These are phyloP conservation scores for Mycena vulgaris DNA, from an alignment of 768 basidiomycete species.

Conservation along the genomic window DNA sequence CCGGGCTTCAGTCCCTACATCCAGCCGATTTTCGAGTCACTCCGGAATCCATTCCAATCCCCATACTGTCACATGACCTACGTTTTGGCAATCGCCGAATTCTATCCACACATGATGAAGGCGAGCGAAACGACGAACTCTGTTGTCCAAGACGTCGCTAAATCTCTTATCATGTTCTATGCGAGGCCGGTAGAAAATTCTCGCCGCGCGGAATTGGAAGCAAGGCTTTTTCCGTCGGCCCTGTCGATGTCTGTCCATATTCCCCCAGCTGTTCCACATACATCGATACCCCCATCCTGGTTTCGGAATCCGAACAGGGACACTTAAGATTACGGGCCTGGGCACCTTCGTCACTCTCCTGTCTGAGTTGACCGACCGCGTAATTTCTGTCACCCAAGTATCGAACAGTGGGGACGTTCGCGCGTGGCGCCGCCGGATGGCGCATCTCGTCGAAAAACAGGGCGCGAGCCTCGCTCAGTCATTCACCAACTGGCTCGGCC, in stretches of 20 bases:
- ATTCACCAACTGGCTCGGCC: slow-evolving; percentile 1
- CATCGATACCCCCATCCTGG: not conserved
- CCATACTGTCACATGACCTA: slow-evolving; percentile 8
- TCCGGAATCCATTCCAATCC: slow-evolving; percentile 11
- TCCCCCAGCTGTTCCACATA: not conserved
- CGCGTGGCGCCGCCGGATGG: slow-evolving; percentile 6
- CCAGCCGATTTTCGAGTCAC: slow-evolving; percentile 14
- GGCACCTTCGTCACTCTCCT: not conserved
- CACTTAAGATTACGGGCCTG: not conserved
- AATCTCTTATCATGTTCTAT: slow-evolving; percentile 16
- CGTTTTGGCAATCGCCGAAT: not conserved
- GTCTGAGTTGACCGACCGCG: not conserved
- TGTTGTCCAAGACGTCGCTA: slow-evolving; percentile 4
- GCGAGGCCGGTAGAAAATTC: not conserved
- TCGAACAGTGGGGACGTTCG: slow-evolving; percentile 4
- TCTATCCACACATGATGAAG: not conserved
- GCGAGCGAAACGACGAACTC: not conserved
- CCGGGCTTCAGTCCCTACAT: slow-evolving; percentile 8
- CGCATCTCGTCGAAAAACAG: not conserved
- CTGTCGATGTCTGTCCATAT: slow-evolving; percentile 14
- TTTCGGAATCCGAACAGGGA: slow-evolving; percentile 4
- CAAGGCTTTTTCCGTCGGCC: slow-evolving; percentile 5
- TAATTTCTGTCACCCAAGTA: not conserved
- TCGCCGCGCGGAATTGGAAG: slow-evolving; percentile 9
- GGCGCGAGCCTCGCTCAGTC: not conserved